Evolutionary conservation across 2,329 filamentous ascomycete genomes (phyloP), one percentile per base, ranked within the genome.

Genomic region (Trichoderma sp.): DNA sequence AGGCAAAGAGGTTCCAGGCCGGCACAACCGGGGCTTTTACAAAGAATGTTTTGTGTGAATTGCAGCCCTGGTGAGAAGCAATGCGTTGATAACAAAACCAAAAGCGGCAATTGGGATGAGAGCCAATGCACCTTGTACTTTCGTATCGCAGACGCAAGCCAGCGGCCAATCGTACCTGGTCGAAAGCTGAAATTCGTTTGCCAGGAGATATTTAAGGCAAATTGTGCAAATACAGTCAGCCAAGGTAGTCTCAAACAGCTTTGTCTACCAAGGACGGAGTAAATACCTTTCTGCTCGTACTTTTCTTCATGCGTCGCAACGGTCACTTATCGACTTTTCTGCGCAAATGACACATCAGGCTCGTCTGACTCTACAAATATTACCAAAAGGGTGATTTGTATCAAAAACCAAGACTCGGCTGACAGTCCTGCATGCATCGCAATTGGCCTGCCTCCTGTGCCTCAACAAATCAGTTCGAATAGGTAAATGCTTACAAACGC

Each of bases 291-390:
- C 15, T 65, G 47, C 20, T 53, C 20, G 47, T 23, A 53, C 30
- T 30, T 13, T 61, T 26, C 26, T 12, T 61, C 17, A n/a, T 43
- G n/a, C 57, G 55, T 62, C 58, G 50, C 50, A 67, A 23, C 64
- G 43, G 72, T 75, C 73, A 75, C 67, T 71, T 72, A 53, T 74
- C 74, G 67, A 62, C 59, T 70, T 55, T 55, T 28, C 39, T 23
- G 23, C 15, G 43, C 72, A 71, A 63, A 67, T 74, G 72, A 73
- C 43, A 73, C 53, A 72, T 75, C 73, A 73, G 58, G 57, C 72
- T 34, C 68, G 68, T 73, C 69, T 72, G 59, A 65, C 59, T 70
- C 23, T 63, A 17, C 20, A 17, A 36, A 63, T 58, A 20, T 17
- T 26, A 68, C 66, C 36, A 30, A 55, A 67, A 26, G 26, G 36